phyloP scores from a whole-genome alignment of 495 filamentous ascomycete genomes.

The Penicillium herquei region DNA sequence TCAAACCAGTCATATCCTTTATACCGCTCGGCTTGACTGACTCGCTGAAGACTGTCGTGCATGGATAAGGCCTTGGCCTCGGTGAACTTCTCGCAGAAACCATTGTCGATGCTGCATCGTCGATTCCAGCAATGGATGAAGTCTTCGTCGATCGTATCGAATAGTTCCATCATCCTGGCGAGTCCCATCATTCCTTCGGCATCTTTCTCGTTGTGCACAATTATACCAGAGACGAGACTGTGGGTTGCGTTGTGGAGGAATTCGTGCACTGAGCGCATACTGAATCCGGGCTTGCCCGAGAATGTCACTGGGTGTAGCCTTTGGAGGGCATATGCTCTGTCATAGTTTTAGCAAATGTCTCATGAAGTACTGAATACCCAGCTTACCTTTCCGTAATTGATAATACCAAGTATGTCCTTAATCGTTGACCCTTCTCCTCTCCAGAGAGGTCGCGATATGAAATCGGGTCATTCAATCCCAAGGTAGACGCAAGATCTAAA shows the following conservation, averaged over 20 bases:
- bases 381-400: constrained; percentile 57
- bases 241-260: constrained; percentile 40
- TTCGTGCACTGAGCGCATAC: constrained; percentile 38
- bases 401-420: constrained; percentile 55
- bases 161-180: constrained; percentile 41
- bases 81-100: constrained; percentile 36
- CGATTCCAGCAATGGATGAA: constrained; percentile 43
- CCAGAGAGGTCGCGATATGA: constrained; percentile 45
- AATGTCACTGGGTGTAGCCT: constrained; percentile 42
- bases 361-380: background rate
- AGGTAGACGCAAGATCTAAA: constrained; percentile 53
- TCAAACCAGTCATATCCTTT: constrained; percentile 69
- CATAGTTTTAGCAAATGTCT: background rate
- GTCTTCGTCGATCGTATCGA: constrained; percentile 44
- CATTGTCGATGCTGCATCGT: constrained; percentile 33
- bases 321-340: constrained; percentile 74
- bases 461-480: constrained; percentile 57
- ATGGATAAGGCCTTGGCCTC: constrained; percentile 36
- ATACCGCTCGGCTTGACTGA: constrained; percentile 33
- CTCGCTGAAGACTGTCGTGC: constrained; percentile 30
- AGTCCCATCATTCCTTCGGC: constrained; percentile 45
- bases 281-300: constrained; percentile 35
- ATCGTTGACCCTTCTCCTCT: constrained; percentile 43
- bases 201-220: constrained; percentile 45
- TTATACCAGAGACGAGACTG: constrained; percentile 42